Evolutionary conservation across 2,329 filamentous ascomycete species (phyloP).

Genomic region (Metarhizium robertsii): DNA sequence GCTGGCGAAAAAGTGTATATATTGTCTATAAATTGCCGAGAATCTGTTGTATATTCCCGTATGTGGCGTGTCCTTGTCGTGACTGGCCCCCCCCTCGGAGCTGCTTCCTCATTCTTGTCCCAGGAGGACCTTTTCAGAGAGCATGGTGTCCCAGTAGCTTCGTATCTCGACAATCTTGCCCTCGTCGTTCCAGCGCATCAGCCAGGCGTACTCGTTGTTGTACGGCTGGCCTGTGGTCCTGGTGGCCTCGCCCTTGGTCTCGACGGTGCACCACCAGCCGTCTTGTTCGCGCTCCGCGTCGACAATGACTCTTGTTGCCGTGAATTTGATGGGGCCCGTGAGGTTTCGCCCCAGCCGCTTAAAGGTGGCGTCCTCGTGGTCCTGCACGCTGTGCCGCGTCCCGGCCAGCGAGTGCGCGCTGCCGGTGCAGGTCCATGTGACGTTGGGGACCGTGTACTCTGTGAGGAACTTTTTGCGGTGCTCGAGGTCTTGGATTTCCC

Average conservation of each 20-base stretch:
- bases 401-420: conserved; percentile 15
- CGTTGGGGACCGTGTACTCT: conserved; percentile 9
- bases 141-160: conserved; percentile 15
- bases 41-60: too few relatives aligned
- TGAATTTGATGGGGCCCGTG: conserved; percentile 12
- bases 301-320: conserved; percentile 12
- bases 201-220: conserved; percentile 16
- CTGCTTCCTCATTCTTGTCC: neutral
- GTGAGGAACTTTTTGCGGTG: conserved; percentile 12
- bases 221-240: conserved; percentile 12
- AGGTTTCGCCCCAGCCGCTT: conserved; percentile 12
- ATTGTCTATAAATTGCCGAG: neutral
- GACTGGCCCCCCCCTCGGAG: too few relatives aligned
- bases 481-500: conserved; percentile 8
- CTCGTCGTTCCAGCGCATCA: conserved; percentile 14
- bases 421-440: conserved; percentile 16
- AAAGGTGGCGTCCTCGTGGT: conserved; percentile 12
- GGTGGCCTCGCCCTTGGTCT: conserved; percentile 12
- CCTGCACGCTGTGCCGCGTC: conserved; percentile 9
- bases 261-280: conserved; percentile 15
- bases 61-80: too few relatives aligned
- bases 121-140: conserved; percentile 11
- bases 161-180: conserved; percentile 15
- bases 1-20: neutral
- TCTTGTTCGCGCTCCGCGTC: conserved; percentile 11